Evolutionary conservation across 2,329 filamentous ascomycete species (phyloP).

Genomic region (Zymoseptoria ardabiliae): DNA sequence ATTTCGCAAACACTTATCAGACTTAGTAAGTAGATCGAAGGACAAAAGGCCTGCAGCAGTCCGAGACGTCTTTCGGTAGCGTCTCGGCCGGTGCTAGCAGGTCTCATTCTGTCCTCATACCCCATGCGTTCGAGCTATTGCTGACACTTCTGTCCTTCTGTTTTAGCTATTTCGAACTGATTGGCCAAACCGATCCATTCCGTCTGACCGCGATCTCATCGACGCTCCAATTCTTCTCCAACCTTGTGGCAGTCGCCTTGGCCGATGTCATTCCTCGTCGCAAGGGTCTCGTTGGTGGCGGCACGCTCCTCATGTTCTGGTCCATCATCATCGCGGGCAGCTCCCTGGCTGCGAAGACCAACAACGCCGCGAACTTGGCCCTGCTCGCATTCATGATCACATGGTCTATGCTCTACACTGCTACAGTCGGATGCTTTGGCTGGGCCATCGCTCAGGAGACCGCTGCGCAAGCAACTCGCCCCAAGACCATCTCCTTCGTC

Average conservation of each 20-base stretch:
- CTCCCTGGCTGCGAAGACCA: constrained; percentile 16
- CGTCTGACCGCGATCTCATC: constrained; percentile 20
- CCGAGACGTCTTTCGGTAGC: too few species aligned
- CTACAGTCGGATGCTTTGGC: constrained; percentile 21
- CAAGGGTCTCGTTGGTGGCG: constrained; percentile 20
- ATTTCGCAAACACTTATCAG: constrained; percentile 18
- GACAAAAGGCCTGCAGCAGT: too few species aligned
- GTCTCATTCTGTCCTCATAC: too few species aligned
- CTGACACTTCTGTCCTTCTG: too few species aligned
- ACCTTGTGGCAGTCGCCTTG: constrained; percentile 17
- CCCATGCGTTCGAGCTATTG: too few species aligned
- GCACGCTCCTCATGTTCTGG: constrained; percentile 20
- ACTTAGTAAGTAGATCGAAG: constrained; percentile 5
- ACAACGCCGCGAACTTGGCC: constrained; percentile 17
- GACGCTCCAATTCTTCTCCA: constrained; percentile 18
- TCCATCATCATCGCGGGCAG: constrained; percentile 18
- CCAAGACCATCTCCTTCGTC: constrained; percentile 23
- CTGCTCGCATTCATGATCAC: constrained; percentile 24
- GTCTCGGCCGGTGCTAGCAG: too few species aligned
- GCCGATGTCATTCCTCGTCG: constrained; percentile 19
- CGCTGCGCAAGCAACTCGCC: constrained; percentile 18
- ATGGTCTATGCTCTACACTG: constrained; percentile 23
- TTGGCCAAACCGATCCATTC: constrained; percentile 20
- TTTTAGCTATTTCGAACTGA: constrained; percentile 16
- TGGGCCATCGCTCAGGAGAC: constrained; percentile 24